phyloP scores from a whole-genome alignment of 1,139 yeast species.

The Taphrina deformans region DNA sequence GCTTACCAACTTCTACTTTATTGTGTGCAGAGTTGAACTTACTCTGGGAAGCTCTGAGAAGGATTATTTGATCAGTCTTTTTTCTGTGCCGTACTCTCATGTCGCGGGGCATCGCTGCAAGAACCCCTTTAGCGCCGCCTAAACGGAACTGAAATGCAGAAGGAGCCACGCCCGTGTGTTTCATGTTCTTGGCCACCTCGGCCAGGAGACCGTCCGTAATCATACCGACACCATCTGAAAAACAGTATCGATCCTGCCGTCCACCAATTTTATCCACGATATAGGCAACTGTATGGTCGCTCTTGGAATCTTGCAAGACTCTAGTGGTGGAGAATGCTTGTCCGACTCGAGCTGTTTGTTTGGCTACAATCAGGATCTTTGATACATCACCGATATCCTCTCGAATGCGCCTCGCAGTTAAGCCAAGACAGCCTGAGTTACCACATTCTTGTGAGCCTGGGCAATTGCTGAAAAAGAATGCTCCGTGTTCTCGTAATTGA shows the following conservation, averaged over 20 bases:
- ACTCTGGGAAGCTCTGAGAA: conserved; percentile 30
- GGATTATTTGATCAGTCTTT: not conserved
- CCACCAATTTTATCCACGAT: conserved; percentile 19
- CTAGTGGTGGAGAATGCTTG: conserved; percentile 37
- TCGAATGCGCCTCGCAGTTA: conserved; percentile 29
- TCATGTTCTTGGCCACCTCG: conserved; percentile 22
- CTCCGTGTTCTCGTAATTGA: conserved; percentile 37
- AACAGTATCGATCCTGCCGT: conserved; percentile 20
- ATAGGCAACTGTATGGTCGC: not conserved
- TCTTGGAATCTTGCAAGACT: conserved; percentile 4
- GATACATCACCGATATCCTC: conserved; percentile 35
- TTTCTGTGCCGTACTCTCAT: conserved; percentile 1
- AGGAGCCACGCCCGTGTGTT: conserved; percentile 23
- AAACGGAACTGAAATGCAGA: conserved; percentile 36
- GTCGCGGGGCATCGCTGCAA: conserved; percentile 25
- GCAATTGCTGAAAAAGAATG: conserved; percentile 32
- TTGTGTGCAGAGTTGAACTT: conserved; percentile 33
- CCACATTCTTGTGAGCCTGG: not conserved
- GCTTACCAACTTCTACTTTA: conserved; percentile 30
- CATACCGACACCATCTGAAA: conserved; percentile 37
- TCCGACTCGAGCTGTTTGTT: conserved; percentile 36
- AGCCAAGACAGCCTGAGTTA: conserved; percentile 4
- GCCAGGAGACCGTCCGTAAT: conserved; percentile 31
- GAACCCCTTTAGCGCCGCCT: conserved; percentile 36
- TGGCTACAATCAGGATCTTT: conserved; percentile 25